These are phyloP conservation scores for Pseudovirgaria hyperparasitica DNA, from an alignment of 2,329 filamentous ascomycete genomes.

Conservation along the genomic window DNA sequence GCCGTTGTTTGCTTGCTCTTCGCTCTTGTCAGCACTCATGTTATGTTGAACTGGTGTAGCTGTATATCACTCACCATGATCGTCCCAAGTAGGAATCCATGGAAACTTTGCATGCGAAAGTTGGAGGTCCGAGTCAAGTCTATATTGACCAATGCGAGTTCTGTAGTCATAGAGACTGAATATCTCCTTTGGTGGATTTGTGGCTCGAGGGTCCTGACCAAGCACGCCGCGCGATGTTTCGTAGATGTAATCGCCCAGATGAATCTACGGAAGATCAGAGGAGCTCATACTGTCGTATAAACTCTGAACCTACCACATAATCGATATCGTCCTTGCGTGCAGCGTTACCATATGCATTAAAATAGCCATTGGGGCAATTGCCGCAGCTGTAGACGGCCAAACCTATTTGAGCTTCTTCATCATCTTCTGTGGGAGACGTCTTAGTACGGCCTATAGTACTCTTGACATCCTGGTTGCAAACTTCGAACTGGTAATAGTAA, in stretches of 20 bases:
- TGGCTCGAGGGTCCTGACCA: constrained; percentile 20
- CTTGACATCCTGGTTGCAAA: constrained; percentile 49
- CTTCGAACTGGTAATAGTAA: constrained; percentile 59
- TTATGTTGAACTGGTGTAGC: not conserved
- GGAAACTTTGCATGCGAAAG: constrained; percentile 27
- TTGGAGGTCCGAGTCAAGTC: constrained; percentile 28
- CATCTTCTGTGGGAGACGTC: constrained; percentile 47
- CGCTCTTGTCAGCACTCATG: not conserved
- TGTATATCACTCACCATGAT: constrained; percentile 11
- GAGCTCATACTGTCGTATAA: not conserved
- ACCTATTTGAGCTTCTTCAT: constrained; percentile 44
- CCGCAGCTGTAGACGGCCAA: constrained; percentile 60
- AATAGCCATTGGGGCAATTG: constrained; percentile 45
- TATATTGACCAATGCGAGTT: constrained; percentile 24
- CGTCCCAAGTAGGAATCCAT: constrained; percentile 30
- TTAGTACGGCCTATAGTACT: constrained; percentile 57
- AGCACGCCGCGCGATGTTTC: constrained; percentile 26
- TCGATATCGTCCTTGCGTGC: constrained; percentile 26
- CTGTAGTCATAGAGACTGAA: constrained; percentile 32
- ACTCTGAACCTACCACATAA: constrained; percentile 22
- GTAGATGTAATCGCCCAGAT: constrained; percentile 33
- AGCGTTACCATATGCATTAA: constrained; percentile 35
- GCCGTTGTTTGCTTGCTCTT: constrained; percentile 27
- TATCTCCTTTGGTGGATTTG: constrained; percentile 24
- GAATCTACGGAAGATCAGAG: no score